A percentile compares a stretch with the other conserved stretches of the same genome.
These are phyloP conservation scores for Penicillium polonicum DNA, from an alignment of 2,329 filamentous ascomycete genomes.

Conservation along the genomic window DNA sequence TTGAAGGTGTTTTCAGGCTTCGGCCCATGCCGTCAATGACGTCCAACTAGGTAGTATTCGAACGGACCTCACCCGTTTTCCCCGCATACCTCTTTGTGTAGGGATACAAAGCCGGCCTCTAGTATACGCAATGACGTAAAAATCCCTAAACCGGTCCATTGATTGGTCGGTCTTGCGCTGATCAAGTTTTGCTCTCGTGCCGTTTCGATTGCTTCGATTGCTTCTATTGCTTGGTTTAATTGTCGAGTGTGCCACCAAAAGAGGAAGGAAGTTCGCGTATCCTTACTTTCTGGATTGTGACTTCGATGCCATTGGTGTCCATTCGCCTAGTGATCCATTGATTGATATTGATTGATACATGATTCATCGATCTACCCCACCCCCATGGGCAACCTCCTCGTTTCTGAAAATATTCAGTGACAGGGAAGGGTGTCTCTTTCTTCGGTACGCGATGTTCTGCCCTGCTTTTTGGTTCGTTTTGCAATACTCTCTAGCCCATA, in stretches of 20 bases:
- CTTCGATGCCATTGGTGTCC: slow-evolving; percentile 6
- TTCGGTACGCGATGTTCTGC: background rate
- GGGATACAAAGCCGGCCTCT: background rate
- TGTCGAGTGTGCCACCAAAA: background rate
- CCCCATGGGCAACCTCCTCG: slow-evolving; percentile 4
- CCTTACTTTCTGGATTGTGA: background rate
- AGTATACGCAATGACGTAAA: slow-evolving; percentile 11
- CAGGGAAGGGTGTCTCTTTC: background rate
- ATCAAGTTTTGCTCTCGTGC: slow-evolving; percentile 4
- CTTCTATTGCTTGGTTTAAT: slow-evolving; percentile 8
- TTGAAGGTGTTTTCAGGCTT: too few relatives aligned
- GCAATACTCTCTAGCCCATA: background rate
- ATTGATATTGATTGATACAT: background rate
- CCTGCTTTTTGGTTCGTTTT: background rate
- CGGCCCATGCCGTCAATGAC: too few relatives aligned
- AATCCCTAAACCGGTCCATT: background rate
- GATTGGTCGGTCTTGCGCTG: slow-evolving; percentile 8
- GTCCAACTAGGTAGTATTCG: background rate
- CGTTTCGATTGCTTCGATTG: background rate
- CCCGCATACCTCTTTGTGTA: background rate
- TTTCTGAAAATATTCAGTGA: slow-evolving; percentile 4
- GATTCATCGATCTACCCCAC: slow-evolving; percentile 4
- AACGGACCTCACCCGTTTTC: background rate
- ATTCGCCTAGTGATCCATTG: slow-evolving; percentile 11
- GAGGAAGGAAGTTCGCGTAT: background rate